Conservation (phyloP, 73 alveolate species). For the Tetrahymena malaccensis region DNA sequence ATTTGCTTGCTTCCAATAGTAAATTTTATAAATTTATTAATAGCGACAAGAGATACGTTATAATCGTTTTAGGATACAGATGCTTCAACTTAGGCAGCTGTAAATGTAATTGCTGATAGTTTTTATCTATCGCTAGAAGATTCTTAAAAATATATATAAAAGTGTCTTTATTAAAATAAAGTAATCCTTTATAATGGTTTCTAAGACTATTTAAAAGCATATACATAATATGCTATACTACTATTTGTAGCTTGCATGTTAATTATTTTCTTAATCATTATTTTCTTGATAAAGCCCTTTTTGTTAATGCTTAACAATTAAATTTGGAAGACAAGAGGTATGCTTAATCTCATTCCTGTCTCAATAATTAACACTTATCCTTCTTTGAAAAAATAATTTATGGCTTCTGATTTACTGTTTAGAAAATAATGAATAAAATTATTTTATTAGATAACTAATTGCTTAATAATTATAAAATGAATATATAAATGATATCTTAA, state of each 20-base stretch:
- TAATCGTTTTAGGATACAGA: background rate
- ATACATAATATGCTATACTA: background rate
- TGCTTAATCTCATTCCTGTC: background rate
- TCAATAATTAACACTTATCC: background rate
- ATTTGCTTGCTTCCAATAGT: background rate
- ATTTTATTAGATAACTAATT: too few species aligned
- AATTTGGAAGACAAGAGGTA: background rate
- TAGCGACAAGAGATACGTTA: background rate
- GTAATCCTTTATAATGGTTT: background rate
- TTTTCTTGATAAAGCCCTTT: background rate
- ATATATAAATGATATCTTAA: too few species aligned
- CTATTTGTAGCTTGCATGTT: background rate
- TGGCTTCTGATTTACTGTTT: background rate
- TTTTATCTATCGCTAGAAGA: background rate
- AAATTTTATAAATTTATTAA: background rate
- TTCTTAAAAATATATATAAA: background rate
- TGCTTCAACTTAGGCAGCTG: background rate
- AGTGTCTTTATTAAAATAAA: background rate
- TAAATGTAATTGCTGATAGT: background rate
- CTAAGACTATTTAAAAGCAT: background rate
- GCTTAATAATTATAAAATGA: too few species aligned
- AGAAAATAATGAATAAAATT: background rate
- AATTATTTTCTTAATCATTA: too few species aligned
- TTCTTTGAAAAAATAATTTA: background rate
- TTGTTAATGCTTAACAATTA: background rate